Evolutionary conservation across 305 asterid genomes (phyloP).

Genomic region (Fraxinus sp.): DNA sequence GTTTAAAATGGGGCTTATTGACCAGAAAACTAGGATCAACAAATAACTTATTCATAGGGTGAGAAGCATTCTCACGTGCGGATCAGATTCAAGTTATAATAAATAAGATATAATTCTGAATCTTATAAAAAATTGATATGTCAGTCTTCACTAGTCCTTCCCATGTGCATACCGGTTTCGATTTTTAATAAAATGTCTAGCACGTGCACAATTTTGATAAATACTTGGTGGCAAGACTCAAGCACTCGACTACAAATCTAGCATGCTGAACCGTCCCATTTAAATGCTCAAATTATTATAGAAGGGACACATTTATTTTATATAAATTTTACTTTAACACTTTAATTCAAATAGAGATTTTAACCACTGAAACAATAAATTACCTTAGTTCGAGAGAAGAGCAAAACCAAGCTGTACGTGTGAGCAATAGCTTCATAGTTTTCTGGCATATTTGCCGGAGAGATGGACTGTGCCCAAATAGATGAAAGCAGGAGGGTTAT

Average conservation of each 20-base stretch:
- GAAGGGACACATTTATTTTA: background rate
- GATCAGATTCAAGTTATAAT: background rate
- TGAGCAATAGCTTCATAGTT: constrained; percentile 97
- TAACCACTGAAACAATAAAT: constrained; percentile 17
- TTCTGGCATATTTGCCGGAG: constrained; percentile 84
- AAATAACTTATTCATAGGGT: background rate
- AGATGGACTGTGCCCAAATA: constrained; percentile 79
- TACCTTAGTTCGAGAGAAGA: constrained; percentile 95
- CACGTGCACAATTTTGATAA: background rate
- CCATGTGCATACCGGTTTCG: background rate
- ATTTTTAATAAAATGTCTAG: background rate
- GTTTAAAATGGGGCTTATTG: background rate
- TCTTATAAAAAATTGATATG: background rate
- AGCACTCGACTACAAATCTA: background rate
- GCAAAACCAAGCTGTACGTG: constrained; percentile 84
- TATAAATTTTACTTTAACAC: background rate
- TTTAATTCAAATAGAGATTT: background rate
- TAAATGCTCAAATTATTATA: background rate
- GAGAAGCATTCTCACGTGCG: background rate
- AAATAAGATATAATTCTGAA: background rate
- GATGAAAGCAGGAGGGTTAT: constrained; percentile 81
- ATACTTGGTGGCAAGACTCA: background rate
- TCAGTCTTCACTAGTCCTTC: background rate
- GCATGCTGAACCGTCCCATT: background rate
- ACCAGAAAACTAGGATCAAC: background rate